Evolutionary conservation across 441 rosid genomes (phyloP).

Genomic region (Euphorbia schlechtendalii): DNA sequence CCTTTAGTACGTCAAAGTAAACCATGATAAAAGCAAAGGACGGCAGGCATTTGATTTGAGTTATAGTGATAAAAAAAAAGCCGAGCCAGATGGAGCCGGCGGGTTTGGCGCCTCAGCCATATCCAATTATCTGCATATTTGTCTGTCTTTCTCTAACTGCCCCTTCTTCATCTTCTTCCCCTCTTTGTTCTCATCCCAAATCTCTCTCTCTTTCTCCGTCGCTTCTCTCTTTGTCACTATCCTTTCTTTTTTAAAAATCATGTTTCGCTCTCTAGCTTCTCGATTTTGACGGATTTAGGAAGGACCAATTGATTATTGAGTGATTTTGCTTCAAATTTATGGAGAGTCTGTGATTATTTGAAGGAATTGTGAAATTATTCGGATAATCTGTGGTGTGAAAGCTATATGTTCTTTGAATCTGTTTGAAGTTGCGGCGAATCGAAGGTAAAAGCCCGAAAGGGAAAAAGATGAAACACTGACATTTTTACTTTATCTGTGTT

Average conservation of each 20-base stretch:
- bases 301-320: not conserved
- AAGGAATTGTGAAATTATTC: not conserved
- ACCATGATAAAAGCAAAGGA: not conserved
- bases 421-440: constrained; percentile 6
- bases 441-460: not conserved
- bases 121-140: not conserved
- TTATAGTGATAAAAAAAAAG: too few relatives aligned
- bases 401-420: not conserved
- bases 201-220: not conserved
- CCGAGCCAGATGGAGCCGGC: not conserved
- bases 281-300: not conserved
- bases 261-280: not conserved
- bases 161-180: too few relatives aligned
- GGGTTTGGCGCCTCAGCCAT: not conserved
- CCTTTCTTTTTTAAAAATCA: not conserved
- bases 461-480: not conserved
- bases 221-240: not conserved
- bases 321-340: not conserved
- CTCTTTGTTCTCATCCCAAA: not conserved
- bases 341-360: not conserved
- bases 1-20: too few relatives aligned
- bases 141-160: too few relatives aligned
- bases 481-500: not conserved
- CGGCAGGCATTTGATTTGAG: too few relatives aligned
- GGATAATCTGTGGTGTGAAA: not conserved